phyloP scores from a whole-genome alignment of 2,329 filamentous ascomycete genomes.

The Corniculantispora saksenae region DNA sequence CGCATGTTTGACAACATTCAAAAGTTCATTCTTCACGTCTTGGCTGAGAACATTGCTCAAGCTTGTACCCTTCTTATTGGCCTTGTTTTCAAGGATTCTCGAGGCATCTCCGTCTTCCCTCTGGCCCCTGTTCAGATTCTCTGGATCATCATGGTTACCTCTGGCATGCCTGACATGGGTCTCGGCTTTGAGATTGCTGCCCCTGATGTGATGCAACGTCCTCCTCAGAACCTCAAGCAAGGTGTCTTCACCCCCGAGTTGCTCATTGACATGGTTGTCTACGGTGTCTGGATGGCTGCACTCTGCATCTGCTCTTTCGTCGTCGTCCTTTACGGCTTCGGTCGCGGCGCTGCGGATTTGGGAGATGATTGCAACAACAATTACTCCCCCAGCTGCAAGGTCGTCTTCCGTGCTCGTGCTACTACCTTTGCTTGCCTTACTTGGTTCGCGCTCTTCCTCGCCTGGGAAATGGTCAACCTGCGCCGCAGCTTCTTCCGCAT shows the following conservation, averaged over 20 bases:
- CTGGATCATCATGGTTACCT: constrained; percentile 80
- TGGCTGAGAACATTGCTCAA: constrained; percentile 70
- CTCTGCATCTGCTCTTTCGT: constrained; percentile 57
- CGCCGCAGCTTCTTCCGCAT: constrained; percentile 73
- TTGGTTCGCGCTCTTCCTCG: constrained; percentile 73
- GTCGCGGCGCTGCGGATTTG: constrained; percentile 51
- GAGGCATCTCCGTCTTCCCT: constrained; percentile 67
- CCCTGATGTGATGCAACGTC: constrained; percentile 67
- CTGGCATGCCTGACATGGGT: constrained; percentile 73
- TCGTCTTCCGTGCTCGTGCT: constrained; percentile 68
- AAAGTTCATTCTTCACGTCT: constrained; percentile 68
- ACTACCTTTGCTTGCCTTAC: constrained; percentile 73
- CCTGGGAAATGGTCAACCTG: constrained; percentile 74
- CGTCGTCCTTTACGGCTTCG: constrained; percentile 52
- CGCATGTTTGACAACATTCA: constrained; percentile 75
- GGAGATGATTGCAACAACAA: constrained; percentile 60
- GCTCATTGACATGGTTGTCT: constrained; percentile 65
- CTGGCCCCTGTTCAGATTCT: constrained; percentile 73
- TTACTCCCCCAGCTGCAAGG: constrained; percentile 54
- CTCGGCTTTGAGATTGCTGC: constrained; percentile 70
- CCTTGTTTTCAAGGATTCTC: constrained; percentile 67
- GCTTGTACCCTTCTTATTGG: constrained; percentile 69
- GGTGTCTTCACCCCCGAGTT: constrained; percentile 68
- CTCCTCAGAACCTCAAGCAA: constrained; percentile 59
- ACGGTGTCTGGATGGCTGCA: constrained; percentile 66